Evolutionary conservation across 352 stramenopile species (phyloP).

Genomic region (Phytophthora megakarya): DNA sequence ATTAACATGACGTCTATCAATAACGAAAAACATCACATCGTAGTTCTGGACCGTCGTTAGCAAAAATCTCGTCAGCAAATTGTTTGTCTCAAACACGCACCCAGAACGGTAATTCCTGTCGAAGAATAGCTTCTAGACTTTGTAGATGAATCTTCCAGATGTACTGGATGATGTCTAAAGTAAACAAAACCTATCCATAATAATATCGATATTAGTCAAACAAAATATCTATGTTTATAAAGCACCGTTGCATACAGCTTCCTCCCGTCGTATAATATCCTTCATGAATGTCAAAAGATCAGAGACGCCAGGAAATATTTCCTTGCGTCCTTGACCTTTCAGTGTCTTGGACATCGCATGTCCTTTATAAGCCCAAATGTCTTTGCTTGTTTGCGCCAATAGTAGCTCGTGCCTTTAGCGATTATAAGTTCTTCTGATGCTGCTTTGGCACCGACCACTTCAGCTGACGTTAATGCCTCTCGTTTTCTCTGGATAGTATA

Average conservation of each 20-base stretch:
- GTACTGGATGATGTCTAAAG: not conserved
- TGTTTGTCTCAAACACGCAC: too few species aligned
- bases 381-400: not conserved
- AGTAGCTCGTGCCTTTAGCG: not conserved
- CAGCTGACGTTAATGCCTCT: not conserved
- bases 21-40: too few species aligned
- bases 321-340: constrained; percentile 1
- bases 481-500: not conserved
- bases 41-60: too few species aligned
- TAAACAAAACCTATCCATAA: not conserved
- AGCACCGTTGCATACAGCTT: too few species aligned
- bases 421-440: not conserved
- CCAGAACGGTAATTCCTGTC: too few species aligned
- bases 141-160: not conserved
- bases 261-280: not conserved
- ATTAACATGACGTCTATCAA: too few species aligned
- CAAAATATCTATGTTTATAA: too few species aligned
- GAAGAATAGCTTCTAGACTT: too few species aligned
- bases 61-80: too few species aligned
- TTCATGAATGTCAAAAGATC: constrained; percentile 3
- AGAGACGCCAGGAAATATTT: constrained; percentile 2
- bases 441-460: not conserved
- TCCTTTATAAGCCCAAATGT: not conserved
- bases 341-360: not conserved
- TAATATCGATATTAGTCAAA: too few species aligned